These are phyloP conservation scores for Rhytidhysteron rufulum DNA, from an alignment of 2,329 filamentous ascomycete species.

Conservation along the genomic window DNA sequence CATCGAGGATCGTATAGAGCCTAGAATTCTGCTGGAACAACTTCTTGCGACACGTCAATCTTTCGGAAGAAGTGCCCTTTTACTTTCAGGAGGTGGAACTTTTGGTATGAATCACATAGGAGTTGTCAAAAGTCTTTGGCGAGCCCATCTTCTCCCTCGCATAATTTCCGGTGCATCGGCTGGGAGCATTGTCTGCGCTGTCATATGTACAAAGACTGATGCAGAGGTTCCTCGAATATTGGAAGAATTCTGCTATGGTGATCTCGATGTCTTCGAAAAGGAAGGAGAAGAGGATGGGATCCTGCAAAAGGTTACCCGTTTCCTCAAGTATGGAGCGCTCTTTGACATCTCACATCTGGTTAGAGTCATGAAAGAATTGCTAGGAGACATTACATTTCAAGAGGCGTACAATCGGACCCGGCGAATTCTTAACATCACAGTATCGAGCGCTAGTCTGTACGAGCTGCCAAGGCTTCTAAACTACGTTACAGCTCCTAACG, in stretches of 20 bases:
- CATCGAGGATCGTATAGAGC: conserved; percentile 51
- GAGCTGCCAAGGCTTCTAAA: conserved; percentile 85
- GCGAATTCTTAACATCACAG: conserved; percentile 88
- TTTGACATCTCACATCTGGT: conserved; percentile 80
- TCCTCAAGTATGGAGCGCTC: conserved; percentile 78
- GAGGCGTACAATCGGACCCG: conserved; percentile 95
- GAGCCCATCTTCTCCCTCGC: conserved; percentile 70
- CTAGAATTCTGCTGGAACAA: conserved; percentile 61
- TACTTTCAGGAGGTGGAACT: conserved; percentile 81
- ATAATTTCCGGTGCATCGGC: conserved; percentile 87
- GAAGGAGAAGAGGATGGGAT: conserved; percentile 58
- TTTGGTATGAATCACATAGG: conserved; percentile 92
- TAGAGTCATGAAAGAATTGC: conserved; percentile 72
- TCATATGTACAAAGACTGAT: conserved; percentile 73
- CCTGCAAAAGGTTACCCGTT: conserved; percentile 64
- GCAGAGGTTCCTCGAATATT: conserved; percentile 71
- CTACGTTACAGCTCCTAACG: conserved; percentile 89
- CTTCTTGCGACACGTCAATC: conserved; percentile 71
- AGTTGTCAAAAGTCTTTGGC: conserved; percentile 76
- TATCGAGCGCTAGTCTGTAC: conserved; percentile 82
- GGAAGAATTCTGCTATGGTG: conserved; percentile 70
- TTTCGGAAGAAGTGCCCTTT: conserved; percentile 77
- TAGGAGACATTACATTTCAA: conserved; percentile 90
- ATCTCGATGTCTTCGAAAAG: conserved; percentile 75
- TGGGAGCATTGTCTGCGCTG: conserved; percentile 78